These are phyloP conservation scores for Neodidymelliopsis sp. DNA, from an alignment of 2,329 filamentous ascomycete species.

Conservation along the genomic window DNA sequence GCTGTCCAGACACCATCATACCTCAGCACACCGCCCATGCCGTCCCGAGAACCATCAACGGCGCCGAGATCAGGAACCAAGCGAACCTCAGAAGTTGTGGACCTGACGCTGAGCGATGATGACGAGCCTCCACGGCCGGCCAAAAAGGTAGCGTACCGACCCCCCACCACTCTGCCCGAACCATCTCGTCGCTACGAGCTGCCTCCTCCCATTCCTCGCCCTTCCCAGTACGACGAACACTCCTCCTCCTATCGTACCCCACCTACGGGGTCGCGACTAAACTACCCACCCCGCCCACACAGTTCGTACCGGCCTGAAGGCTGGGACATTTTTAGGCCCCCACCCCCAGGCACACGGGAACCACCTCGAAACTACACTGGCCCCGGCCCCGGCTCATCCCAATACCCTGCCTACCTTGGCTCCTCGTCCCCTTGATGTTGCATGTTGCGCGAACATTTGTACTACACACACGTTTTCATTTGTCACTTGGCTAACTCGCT, in stretches of 20 bases:
- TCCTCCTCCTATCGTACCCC: slow-evolving; percentile 30
- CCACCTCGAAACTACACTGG: slow-evolving; percentile 13
- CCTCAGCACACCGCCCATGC: slow-evolving; percentile 55
- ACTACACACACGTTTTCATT: slow-evolving; percentile 18
- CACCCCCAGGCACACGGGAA: slow-evolving; percentile 10
- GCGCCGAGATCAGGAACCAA: slow-evolving; percentile 51
- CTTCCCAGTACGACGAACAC: slow-evolving; percentile 22
- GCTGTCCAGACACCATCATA: slow-evolving; percentile 46
- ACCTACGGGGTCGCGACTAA: slow-evolving; percentile 30
- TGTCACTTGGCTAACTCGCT: slow-evolving; percentile 32
- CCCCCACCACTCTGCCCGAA: slow-evolving; percentile 47
- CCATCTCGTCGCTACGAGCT: slow-evolving; percentile 39
- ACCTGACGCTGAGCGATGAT: slow-evolving; percentile 56
- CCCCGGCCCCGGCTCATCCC: slow-evolving; percentile 34
- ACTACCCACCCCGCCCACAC: slow-evolving; percentile 23
- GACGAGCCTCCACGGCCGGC: slow-evolving; percentile 52
- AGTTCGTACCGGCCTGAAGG: slow-evolving; percentile 12
- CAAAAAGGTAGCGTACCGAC: slow-evolving; percentile 53
- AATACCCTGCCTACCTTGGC: slow-evolving; percentile 37
- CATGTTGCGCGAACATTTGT: slow-evolving; percentile 19
- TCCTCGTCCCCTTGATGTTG: slow-evolving; percentile 37
- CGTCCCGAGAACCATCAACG: slow-evolving; percentile 53
- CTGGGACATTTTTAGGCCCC: slow-evolving; percentile 12
- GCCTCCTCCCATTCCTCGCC: slow-evolving; percentile 36
- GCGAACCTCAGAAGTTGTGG: slow-evolving; percentile 57